These are phyloP conservation scores for Penicillium brevicompactum DNA, from an alignment of 2,329 filamentous ascomycete genomes.

Conservation along the genomic window DNA sequence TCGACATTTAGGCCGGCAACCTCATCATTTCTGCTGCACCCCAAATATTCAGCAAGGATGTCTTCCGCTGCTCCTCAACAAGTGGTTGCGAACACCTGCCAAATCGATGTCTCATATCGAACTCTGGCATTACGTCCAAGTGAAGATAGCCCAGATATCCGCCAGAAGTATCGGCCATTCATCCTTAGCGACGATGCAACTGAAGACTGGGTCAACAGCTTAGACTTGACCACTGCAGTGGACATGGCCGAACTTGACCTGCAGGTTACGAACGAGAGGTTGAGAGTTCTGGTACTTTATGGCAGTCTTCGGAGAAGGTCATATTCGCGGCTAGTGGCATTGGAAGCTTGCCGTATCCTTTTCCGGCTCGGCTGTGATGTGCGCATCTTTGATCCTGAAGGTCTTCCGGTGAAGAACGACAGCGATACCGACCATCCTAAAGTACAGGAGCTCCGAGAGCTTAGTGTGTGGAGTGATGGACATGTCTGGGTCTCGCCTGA, in stretches of 20 bases:
- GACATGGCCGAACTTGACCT: conserved; percentile 56
- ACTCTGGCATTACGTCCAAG: conserved; percentile 48
- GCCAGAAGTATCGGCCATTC: conserved; percentile 60
- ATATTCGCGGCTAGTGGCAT: conserved; percentile 63
- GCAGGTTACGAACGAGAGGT: conserved; percentile 37
- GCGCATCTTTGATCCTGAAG: conserved; percentile 61
- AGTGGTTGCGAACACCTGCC: no score
- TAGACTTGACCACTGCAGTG: conserved; percentile 58
- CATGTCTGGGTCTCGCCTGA: conserved; percentile 68
- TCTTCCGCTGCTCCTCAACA: no score
- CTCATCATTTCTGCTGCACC: no score
- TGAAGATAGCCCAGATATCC: conserved; percentile 52
- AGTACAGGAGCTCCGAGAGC: conserved; percentile 63
- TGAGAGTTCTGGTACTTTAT: conserved; percentile 63
- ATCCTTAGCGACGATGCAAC: conserved; percentile 44
- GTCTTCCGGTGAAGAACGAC: conserved; percentile 66
- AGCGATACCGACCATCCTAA: conserved; percentile 59
- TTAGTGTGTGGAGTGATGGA: conserved; percentile 67
- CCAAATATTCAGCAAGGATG: no score
- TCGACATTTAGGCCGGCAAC: no score
- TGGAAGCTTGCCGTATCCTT: conserved; percentile 62
- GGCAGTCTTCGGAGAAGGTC: conserved; percentile 61
- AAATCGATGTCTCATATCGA: no score
- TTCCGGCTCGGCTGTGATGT: conserved; percentile 68
- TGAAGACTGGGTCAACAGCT: conserved; percentile 38